Percentiles rank a stretch among this genome's conserved stretches.
Evolutionary conservation across 768 basidiomycete genomes (phyloP).

Genomic region (Mycena kentingensis): DNA sequence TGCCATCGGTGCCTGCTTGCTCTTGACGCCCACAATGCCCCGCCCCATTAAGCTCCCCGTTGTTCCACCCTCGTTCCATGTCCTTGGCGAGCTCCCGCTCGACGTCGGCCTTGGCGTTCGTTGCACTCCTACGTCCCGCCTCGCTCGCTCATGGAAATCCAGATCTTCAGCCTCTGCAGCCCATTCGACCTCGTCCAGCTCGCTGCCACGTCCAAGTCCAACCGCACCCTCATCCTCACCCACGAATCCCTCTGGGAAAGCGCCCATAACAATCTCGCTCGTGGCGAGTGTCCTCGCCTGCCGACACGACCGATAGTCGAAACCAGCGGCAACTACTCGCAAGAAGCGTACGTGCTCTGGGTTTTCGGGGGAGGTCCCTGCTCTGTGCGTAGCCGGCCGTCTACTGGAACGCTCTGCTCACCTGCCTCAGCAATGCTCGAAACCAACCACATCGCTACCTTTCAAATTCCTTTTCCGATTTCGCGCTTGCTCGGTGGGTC

Average conservation of each 20-base stretch:
- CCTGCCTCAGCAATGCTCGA: neutral
- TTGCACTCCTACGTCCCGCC: neutral
- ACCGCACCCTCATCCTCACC: neutral
- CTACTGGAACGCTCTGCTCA: neutral
- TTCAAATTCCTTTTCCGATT: too few relatives aligned
- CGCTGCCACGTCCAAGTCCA: neutral
- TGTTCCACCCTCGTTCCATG: too few relatives aligned
- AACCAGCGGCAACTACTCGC: slow-evolving; percentile 1
- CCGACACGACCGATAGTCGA: neutral
- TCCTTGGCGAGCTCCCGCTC: too few relatives aligned
- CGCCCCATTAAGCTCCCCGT: too few relatives aligned
- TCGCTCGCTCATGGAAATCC: neutral
- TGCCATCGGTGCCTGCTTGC: too few relatives aligned
- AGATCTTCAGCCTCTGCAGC: slow-evolving; percentile 6
- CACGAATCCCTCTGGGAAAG: neutral
- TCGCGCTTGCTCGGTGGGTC: too few relatives aligned
- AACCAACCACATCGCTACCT: too few relatives aligned
- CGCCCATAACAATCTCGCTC: too few relatives aligned
- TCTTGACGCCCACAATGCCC: too few relatives aligned
- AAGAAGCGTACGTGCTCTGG: too few relatives aligned
- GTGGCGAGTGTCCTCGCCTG: neutral
- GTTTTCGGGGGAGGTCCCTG: neutral
- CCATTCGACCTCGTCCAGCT: slow-evolving; percentile 5
- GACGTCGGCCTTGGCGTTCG: too few relatives aligned
- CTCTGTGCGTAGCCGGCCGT: neutral